phyloP scores from a whole-genome alignment of 2,329 filamentous ascomycete species.

The Pyrenochaeta sp. region DNA sequence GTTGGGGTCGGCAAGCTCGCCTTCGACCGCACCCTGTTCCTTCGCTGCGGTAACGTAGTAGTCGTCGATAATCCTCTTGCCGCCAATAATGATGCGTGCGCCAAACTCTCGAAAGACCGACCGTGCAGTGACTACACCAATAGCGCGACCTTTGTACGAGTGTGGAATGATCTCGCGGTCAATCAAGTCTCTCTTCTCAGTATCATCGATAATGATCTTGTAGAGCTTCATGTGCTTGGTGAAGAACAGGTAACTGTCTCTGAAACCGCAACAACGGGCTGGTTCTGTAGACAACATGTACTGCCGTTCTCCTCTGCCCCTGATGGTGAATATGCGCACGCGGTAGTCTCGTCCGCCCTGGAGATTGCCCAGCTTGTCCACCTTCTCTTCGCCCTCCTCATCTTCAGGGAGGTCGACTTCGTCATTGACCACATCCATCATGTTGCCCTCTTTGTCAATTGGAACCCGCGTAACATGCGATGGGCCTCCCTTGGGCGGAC shows the following conservation, averaged over 20 bases:
- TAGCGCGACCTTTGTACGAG: slow-evolving; percentile 97
- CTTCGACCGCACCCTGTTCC: slow-evolving; percentile 81
- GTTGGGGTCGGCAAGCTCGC: slow-evolving; percentile 89
- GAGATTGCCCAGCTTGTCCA: slow-evolving; percentile 87
- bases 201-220: slow-evolving; percentile 97
- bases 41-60: slow-evolving; percentile 81
- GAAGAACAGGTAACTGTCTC: slow-evolving; percentile 98
- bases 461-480: slow-evolving; percentile 83
- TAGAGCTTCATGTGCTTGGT: slow-evolving; percentile 95
- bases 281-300: slow-evolving; percentile 99
- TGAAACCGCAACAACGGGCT: slow-evolving; percentile 93
- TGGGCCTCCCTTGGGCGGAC: slow-evolving; percentile 73
- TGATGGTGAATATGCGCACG: slow-evolving; percentile 92
- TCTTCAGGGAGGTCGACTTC: slow-evolving; percentile 91
- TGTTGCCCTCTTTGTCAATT: slow-evolving; percentile 92
- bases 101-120: slow-evolving; percentile 98
- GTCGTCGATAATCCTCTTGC: slow-evolving; percentile 85
- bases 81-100: slow-evolving; percentile 90
- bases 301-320: slow-evolving; percentile 80
- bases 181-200: slow-evolving; percentile 97
- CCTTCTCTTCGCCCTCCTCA: slow-evolving; percentile 87
- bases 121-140: slow-evolving; percentile 94
- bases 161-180: slow-evolving; percentile 95
- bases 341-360: slow-evolving; percentile 88
- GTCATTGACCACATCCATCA: slow-evolving; percentile 88